A percentile compares a stretch with the other conserved stretches of the same genome.
phyloP scores from a whole-genome alignment of 768 basidiomycete genomes.

The Lactarius quietus region DNA sequence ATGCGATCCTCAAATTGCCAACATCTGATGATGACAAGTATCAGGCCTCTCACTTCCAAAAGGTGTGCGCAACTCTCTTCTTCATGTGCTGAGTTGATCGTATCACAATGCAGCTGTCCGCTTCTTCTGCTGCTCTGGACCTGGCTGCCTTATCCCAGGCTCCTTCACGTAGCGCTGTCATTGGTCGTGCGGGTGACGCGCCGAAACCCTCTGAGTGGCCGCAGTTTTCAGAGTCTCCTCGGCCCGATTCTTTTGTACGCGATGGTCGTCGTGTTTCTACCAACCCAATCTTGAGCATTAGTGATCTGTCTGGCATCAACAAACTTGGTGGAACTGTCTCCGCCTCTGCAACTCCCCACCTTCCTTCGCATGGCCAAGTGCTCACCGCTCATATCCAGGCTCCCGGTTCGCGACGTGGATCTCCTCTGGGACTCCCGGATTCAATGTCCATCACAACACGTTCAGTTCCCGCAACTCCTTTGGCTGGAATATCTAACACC shows the following conservation, averaged over 20 bases:
- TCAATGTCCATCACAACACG: constrained; percentile 56
- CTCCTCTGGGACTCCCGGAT: constrained; percentile 65
- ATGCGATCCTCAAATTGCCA: constrained; percentile 83
- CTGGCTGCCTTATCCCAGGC: constrained; percentile 86
- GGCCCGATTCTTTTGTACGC: constrained; percentile 55
- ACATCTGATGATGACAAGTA: constrained; percentile 91
- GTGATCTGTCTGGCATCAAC: constrained; percentile 43
- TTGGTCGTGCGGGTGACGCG: constrained; percentile 50
- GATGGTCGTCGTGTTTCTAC: constrained; percentile 69
- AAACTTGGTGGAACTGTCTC: constrained; percentile 49
- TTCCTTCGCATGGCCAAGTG: constrained; percentile 59
- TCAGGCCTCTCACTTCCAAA: constrained; percentile 55
- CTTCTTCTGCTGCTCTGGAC: constrained; percentile 89
- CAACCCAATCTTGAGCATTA: constrained; percentile 62
- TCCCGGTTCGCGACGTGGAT: constrained; percentile 67
- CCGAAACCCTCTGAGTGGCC: constrained; percentile 92
- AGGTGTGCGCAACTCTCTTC: constrained; percentile 44
- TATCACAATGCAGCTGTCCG: constrained; percentile 53
- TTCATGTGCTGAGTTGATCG: constrained; percentile 8
- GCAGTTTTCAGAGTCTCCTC: constrained; percentile 70
- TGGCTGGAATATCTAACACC: constrained; percentile 51
- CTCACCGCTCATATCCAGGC: constrained; percentile 35
- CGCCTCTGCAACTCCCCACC: constrained; percentile 59
- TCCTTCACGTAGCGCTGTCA: constrained; percentile 60
- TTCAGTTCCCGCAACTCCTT: constrained; percentile 81